phyloP scores from a whole-genome alignment of 768 basidiomycete genomes.

The Kwoniella sp. region DNA sequence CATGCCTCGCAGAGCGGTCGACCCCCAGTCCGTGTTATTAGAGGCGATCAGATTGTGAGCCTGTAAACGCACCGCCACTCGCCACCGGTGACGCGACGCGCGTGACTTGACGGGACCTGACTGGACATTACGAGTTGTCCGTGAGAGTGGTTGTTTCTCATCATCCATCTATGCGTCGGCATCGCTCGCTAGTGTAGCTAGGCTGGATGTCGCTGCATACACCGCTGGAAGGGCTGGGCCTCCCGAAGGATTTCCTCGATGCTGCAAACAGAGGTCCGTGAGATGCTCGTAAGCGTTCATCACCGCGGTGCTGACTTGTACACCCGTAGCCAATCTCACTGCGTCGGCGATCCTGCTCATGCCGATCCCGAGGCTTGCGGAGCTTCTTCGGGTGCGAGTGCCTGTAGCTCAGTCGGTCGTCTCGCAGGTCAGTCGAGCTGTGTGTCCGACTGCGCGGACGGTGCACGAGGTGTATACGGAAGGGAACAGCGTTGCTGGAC shows the following conservation, averaged over 20 bases:
- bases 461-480: constrained; percentile 15
- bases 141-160: too few relatives aligned
- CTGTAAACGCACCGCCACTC: too few relatives aligned
- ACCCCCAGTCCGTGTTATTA: too few relatives aligned
- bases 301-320: constrained; percentile 4
- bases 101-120: not conserved
- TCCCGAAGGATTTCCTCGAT: constrained; percentile 23
- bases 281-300: not conserved
- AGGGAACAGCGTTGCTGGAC: not conserved
- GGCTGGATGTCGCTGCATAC: constrained; percentile 9
- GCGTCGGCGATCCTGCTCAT: constrained; percentile 11
- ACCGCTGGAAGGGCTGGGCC: too few relatives aligned
- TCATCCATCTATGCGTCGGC: constrained; percentile 19
- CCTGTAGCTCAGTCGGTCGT: constrained; percentile 51
- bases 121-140: too few relatives aligned
- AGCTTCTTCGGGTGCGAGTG: constrained; percentile 3
- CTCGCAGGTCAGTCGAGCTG: constrained; percentile 55
- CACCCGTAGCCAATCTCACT: not conserved
- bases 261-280: constrained; percentile 35
- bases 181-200: constrained; percentile 26
- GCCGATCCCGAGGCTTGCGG: constrained; percentile 8
- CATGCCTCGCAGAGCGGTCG: not conserved
- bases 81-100: constrained; percentile 4
- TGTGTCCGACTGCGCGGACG: constrained; percentile 39
- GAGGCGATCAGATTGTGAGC: too few relatives aligned